Evolutionary conservation across 2,329 filamentous ascomycete genomes (phyloP).

Genomic region (Orbilia brochopaga): DNA sequence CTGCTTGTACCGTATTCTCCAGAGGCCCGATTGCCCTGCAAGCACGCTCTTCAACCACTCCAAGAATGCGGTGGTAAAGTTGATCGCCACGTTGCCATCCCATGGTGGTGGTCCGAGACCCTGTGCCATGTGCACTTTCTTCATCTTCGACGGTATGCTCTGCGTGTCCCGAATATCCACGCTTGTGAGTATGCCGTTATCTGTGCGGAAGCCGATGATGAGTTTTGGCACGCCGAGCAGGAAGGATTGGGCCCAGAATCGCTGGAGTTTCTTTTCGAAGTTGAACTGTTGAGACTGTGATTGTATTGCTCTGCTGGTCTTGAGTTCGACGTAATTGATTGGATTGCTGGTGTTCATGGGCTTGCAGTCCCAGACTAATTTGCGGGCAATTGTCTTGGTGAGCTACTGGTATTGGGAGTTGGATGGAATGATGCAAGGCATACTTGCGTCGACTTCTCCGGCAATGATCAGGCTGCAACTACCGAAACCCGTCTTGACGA

Average conservation of each 20-base stretch:
- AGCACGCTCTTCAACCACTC: constrained; percentile 71
- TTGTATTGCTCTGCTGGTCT: constrained; percentile 78
- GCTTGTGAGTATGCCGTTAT: constrained; percentile 71
- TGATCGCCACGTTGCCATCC: constrained; percentile 94
- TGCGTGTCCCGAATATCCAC: constrained; percentile 81
- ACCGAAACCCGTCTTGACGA: constrained; percentile 87
- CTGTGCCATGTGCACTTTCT: constrained; percentile 59
- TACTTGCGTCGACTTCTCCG: constrained; percentile 90
- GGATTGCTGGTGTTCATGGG: constrained; percentile 69
- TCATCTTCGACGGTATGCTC: constrained; percentile 76
- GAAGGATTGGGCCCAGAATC: constrained; percentile 97
- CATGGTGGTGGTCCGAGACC: constrained; percentile 63
- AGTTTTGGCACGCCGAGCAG: constrained; percentile 90
- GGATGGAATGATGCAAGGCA: constrained; percentile 51
- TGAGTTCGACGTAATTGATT: constrained; percentile 92
- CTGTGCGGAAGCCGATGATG: constrained; percentile 83
- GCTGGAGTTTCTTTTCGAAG: constrained; percentile 88
- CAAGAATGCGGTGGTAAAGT: constrained; percentile 79
- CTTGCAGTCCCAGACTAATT: constrained; percentile 79
- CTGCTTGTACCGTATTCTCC: constrained; percentile 74
- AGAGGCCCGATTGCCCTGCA: constrained; percentile 73
- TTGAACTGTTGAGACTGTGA: constrained; percentile 72
- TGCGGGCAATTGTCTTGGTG: not conserved
- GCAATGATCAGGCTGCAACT: constrained; percentile 76
- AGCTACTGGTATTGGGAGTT: not conserved